Conservation (phyloP, 345 rosid genomes). For the Eucalyptus cladocalyx region DNA sequence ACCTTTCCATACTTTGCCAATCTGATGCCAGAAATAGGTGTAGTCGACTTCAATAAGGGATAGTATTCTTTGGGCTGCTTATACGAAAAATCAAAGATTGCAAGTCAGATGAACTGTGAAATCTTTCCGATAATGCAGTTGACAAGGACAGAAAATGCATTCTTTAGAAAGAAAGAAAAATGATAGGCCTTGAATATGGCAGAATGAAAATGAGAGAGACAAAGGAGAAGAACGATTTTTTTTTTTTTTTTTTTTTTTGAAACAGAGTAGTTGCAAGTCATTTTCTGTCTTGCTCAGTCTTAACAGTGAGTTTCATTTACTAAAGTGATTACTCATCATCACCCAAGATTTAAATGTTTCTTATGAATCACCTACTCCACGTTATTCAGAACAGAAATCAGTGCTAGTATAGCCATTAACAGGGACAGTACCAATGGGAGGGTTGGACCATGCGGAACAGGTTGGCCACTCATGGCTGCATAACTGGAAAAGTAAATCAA, state of each 20-base stretch:
- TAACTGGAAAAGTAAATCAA: slow-evolving; percentile 22
- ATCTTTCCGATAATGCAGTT: not conserved
- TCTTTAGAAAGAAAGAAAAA: not conserved
- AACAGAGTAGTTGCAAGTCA: not conserved
- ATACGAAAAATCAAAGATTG: not conserved
- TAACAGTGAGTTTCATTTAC: not conserved
- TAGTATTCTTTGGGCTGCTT: slow-evolving; percentile 29
- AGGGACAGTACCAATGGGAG: slow-evolving; percentile 1
- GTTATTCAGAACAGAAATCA: not conserved
- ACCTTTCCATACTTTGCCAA: slow-evolving; percentile 63
- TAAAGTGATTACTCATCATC: not conserved
- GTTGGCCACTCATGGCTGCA: slow-evolving; percentile 48
- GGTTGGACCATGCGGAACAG: slow-evolving; percentile 4
- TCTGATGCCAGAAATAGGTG: slow-evolving; percentile 15
- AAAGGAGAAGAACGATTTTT: not conserved
- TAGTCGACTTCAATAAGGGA: slow-evolving; percentile 27
- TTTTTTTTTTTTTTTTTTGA: not conserved
- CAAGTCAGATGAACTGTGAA: not conserved
- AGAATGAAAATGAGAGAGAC: not conserved
- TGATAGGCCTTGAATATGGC: not conserved
- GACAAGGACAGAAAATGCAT: not conserved
- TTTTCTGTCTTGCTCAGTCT: not conserved
- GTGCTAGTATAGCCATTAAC: not conserved
- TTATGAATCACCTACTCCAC: not conserved
- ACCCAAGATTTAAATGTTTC: not conserved